Percentiles rank a stretch among this genome's conserved stretches.
These are phyloP conservation scores for Hygrophoropsis aurantiaca DNA, from an alignment of 768 basidiomycete genomes.

Conservation along the genomic window DNA sequence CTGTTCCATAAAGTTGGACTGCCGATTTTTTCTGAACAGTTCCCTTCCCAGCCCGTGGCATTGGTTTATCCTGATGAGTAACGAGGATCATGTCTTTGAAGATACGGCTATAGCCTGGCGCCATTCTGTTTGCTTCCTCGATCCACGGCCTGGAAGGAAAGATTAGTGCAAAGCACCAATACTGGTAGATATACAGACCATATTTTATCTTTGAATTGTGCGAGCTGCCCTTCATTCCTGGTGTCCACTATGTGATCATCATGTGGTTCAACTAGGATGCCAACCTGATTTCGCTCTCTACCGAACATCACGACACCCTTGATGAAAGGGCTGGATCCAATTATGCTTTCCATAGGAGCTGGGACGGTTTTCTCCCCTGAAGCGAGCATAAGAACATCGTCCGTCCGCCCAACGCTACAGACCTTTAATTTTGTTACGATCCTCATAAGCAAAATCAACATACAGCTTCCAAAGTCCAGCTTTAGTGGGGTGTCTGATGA, in stretches of 20 bases:
- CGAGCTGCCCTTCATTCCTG: slow-evolving; percentile 19
- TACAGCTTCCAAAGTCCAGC: slow-evolving; percentile 44
- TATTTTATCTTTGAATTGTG: slow-evolving; percentile 27
- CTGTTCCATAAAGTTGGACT: slow-evolving; percentile 37
- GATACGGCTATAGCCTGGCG: slow-evolving; percentile 43
- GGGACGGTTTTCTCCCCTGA: slow-evolving; percentile 27
- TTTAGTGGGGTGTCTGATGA: slow-evolving; percentile 43
- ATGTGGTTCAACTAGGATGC: slow-evolving; percentile 31
- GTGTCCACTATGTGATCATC: slow-evolving; percentile 16
- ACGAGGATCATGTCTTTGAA: slow-evolving; percentile 58
- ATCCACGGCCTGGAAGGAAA: slow-evolving; percentile 32
- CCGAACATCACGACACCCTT: slow-evolving; percentile 34
- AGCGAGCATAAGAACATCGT: slow-evolving; percentile 19
- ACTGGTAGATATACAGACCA: slow-evolving; percentile 20
- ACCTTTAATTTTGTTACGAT: too few species aligned
- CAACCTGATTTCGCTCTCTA: slow-evolving; percentile 28
- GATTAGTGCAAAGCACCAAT: background rate
- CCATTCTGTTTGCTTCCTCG: slow-evolving; percentile 42
- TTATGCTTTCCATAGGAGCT: slow-evolving; percentile 26
- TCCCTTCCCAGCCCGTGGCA: slow-evolving; percentile 46
- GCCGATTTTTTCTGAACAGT: slow-evolving; percentile 42
- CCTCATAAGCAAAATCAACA: background rate
- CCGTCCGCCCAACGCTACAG: background rate
- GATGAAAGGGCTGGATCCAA: slow-evolving; percentile 18
- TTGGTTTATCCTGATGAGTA: slow-evolving; percentile 38